phyloP scores from a whole-genome alignment of 345 rosid genomes.

The Eucalyptus regnans region DNA sequence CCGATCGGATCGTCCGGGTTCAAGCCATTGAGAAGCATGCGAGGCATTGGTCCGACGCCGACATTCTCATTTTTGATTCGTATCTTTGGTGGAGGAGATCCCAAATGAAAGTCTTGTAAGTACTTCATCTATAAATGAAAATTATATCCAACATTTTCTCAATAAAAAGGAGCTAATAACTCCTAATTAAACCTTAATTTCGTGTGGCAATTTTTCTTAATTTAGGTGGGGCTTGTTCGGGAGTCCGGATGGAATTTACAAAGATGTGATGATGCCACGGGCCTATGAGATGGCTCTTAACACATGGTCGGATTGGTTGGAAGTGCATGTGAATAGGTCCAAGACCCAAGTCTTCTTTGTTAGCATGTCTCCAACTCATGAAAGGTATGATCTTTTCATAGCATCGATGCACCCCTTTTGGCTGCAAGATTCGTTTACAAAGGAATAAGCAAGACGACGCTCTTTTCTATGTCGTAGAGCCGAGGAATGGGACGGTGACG shows the following conservation, averaged over 20 bases:
- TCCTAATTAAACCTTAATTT: background rate
- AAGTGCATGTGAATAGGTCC: slow-evolving; percentile 43
- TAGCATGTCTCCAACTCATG: slow-evolving; percentile 85
- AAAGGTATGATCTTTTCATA: slow-evolving; percentile 25
- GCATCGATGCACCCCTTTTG: too few species aligned
- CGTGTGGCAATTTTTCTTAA: background rate
- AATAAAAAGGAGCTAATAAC: background rate
- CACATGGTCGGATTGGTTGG: slow-evolving; percentile 83
- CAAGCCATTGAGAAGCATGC: slow-evolving; percentile 83
- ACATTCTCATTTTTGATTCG: slow-evolving; percentile 68
- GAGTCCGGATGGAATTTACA: slow-evolving; percentile 41
- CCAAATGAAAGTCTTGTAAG: slow-evolving; percentile 72
- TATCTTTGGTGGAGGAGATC: slow-evolving; percentile 91
- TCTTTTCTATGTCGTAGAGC: slow-evolving; percentile 23
- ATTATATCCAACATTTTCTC: background rate
- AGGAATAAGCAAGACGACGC: background rate
- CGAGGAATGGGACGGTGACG: slow-evolving; percentile 61
- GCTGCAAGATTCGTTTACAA: background rate
- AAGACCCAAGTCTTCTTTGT: slow-evolving; percentile 70
- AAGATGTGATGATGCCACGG: slow-evolving; percentile 62
- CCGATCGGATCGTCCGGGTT: slow-evolving; percentile 61
- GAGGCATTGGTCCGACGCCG: slow-evolving; percentile 63
- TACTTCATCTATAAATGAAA: background rate
- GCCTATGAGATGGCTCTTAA: slow-evolving; percentile 72
- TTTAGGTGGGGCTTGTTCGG: slow-evolving; percentile 76